Percentiles rank a stretch among this genome's conserved stretches.
Evolutionary conservation across 2,329 filamentous ascomycete genomes (phyloP).

Genomic region (Venturia asperata): DNA sequence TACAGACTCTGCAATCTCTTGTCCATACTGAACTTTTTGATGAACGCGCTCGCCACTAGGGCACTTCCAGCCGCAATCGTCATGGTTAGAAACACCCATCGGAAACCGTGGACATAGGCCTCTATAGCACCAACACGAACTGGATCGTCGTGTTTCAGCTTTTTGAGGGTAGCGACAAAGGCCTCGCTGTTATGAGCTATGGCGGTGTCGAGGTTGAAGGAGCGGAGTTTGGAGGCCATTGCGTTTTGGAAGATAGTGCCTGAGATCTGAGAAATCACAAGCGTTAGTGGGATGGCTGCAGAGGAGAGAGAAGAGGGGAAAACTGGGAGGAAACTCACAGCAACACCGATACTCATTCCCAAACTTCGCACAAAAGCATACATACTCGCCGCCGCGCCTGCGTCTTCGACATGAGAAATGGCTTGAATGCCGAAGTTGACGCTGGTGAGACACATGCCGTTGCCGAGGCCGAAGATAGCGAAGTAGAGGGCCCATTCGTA

Average conservation of each 20-base stretch:
- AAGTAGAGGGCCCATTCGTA: slow-evolving; percentile 34
- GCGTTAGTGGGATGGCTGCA: not conserved
- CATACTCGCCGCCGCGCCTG: slow-evolving; percentile 32
- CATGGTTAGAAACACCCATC: slow-evolving; percentile 26
- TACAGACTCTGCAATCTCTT: slow-evolving; percentile 15
- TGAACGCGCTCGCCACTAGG: slow-evolving; percentile 26
- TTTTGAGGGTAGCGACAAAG: slow-evolving; percentile 26
- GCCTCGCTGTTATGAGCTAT: slow-evolving; percentile 29
- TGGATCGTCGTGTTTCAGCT: slow-evolving; percentile 22
- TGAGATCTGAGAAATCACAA: slow-evolving; percentile 21
- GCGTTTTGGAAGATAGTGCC: slow-evolving; percentile 38
- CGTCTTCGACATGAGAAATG: slow-evolving; percentile 29
- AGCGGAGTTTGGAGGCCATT: slow-evolving; percentile 29
- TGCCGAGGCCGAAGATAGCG: slow-evolving; percentile 36
- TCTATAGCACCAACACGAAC: slow-evolving; percentile 23
- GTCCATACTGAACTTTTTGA: slow-evolving; percentile 29
- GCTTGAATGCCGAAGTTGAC: slow-evolving; percentile 38
- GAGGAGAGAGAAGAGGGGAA: not conserved
- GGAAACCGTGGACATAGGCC: slow-evolving; percentile 28
- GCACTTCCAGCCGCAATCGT: slow-evolving; percentile 23
- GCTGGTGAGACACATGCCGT: slow-evolving; percentile 36
- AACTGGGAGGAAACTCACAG: slow-evolving; percentile 22
- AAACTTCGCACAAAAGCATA: slow-evolving; percentile 35
- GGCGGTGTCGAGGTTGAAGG: slow-evolving; percentile 22
- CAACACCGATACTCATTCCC: slow-evolving; percentile 41